Base-by-base conservation (phyloP, 805 yeast genomes). In the Spencermartinsiella europaea region DNA sequence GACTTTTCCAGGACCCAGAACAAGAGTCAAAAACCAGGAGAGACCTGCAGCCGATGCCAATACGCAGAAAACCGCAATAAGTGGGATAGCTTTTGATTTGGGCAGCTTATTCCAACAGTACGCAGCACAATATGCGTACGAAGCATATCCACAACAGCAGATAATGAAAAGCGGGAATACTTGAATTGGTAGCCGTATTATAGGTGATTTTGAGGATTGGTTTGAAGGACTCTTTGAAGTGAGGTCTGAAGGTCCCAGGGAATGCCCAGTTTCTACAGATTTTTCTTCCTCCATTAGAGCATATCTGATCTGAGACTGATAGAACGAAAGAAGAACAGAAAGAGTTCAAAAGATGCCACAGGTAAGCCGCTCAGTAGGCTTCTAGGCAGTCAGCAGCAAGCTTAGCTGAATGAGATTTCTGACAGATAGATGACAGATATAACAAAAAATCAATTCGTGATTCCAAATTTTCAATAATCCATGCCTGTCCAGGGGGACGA, bases 1-100 rank as follows among this genome's bases (percentile, higher is more conserved):
- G 8, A 74, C 72, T 1, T 67, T 56, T 0, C 93, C 93, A 0
- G 90, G 85, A 0, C 90, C 91, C n/a, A 57, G 45, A 2, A 58
- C 12, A 15, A 71, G 51, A 1, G 81, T 59, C 19, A 72, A 61
- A 0, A 53, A 36, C 85, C 88, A 83, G 52, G 69, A 44, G 36
- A 51, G 20, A 15, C 64, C 45, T 4, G 67, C 28, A n/a, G 60
- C 5, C 2, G 51, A 20, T n/a, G 65, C 33, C 1, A 71, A 21
- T 4, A 66, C 40, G 14, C 52, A 41, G 31, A 58, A 42, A 2
- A 70, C 48, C 1, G 59, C 60, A 66, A 76, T 68, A 21, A 74
- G 49, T 10, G 62, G 62, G 2, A 72, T 62, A 5, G 75, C 76
- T 15, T 64, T 54, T 40, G 63, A 66, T 49, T 63, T 57, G 25